Evolutionary conservation across 73 alveolate genomes (phyloP), one percentile per base, ranked within the genome.

Genomic region (Symbiodinium natans): DNA sequence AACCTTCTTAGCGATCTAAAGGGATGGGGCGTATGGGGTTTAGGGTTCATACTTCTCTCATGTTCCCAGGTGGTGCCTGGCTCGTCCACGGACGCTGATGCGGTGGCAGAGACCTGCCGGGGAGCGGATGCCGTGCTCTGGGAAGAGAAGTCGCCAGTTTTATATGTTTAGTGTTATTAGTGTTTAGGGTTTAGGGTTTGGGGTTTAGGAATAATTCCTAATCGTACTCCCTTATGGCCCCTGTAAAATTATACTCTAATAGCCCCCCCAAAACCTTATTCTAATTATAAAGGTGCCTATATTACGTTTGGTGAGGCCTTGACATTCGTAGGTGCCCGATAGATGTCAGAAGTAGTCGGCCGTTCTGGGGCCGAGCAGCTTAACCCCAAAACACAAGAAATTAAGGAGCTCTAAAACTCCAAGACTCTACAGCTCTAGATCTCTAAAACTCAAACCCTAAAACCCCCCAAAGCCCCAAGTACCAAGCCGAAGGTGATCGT

Each of bases 401-500:
- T 52, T 5, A 52, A 52, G 27, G 25, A 52, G 71, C n/a, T 52
- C 21, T 52, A 6, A 52, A 52, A 29, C 71, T 52, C 71, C 17
- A 52, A 52, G n/a, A 48, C 63, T 25, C 17, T 48, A 48, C 13
- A 52, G 6, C 68, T 5, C 21, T 8, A 0, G 27, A n/a, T n/a
- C 68, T 13, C 17, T 52, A 10, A 52, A 52, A 5, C 68, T 5
- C 17, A 48, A 48, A 31, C 39, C 82, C 38, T 1, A 25, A 68
- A 11, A n/a, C n/a, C n/a, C n/a, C 82, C 11, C 25, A 19, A 29
- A 31, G 41, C 3, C 39, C 82, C 33, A 0, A 21, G n/a, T n/a
- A n/a, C n/a, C n/a, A n/a, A n/a, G n/a, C n/a, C 84, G 83, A 52
- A 86, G 94, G 71, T 52, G 94, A 88, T 88, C 41, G 95, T 88